Conservation (phyloP, 176 grass and related monocot species). For the Phragmites australis region DNA sequence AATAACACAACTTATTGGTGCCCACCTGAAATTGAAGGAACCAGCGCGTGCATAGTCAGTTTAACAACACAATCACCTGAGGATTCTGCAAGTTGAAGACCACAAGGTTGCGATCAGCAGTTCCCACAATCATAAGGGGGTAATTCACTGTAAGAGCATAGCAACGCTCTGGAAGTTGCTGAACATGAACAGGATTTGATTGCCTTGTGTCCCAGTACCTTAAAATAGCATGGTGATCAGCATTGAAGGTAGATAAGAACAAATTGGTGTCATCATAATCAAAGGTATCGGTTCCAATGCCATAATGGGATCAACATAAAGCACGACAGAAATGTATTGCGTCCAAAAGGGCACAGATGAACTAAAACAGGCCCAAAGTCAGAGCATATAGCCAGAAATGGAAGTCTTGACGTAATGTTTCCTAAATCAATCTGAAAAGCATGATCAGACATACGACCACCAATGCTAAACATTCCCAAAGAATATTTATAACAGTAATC, state of each 20-base stretch:
- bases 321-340: background rate
- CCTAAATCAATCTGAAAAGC: background rate
- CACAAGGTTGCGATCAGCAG: conserved; percentile 77
- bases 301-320: background rate
- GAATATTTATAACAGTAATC: background rate
- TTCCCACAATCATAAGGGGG: conserved; percentile 96
- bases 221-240: conserved; percentile 3
- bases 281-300: background rate
- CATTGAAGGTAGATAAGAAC: conserved; percentile 4
- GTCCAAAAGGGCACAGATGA: background rate
- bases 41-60: background rate
- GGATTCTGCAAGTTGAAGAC: conserved; percentile 95
- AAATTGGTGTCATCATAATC: conserved; percentile 4
- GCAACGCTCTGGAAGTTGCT: conserved; percentile 83
- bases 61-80: conserved; percentile 54
- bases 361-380: background rate
- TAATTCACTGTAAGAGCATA: conserved; percentile 86
- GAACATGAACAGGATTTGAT: conserved; percentile 76
- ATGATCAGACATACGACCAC: background rate
- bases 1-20: background rate
- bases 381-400: conserved; percentile 6
- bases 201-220: conserved; percentile 98
- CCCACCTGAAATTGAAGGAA: background rate
- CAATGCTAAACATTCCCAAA: background rate
- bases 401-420: background rate